Evolutionary conservation across 345 rosid species (phyloP).

Genomic region (Euphorbia tirucalli): DNA sequence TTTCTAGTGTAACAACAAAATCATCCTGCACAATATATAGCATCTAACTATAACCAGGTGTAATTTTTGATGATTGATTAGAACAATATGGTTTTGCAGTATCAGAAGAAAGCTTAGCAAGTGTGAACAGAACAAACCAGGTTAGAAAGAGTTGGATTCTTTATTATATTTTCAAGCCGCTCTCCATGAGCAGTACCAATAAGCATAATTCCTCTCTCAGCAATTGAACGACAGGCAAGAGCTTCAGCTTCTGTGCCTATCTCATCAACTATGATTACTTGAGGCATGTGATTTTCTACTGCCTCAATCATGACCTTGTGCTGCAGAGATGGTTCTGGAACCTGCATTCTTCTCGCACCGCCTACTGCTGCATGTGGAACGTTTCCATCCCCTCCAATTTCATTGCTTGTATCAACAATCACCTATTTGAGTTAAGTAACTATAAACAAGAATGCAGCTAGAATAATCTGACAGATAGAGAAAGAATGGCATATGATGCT

Average conservation of each 20-base stretch:
- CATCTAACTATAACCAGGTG: neutral
- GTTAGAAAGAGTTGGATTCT: slow-evolving; percentile 56
- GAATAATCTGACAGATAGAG: neutral
- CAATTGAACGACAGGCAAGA: slow-evolving; percentile 61
- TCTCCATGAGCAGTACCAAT: slow-evolving; percentile 73
- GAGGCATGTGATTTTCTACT: slow-evolving; percentile 80
- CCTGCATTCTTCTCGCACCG: slow-evolving; percentile 76
- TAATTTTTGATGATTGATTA: neutral
- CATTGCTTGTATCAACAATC: slow-evolving; percentile 71
- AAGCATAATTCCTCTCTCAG: slow-evolving; percentile 67
- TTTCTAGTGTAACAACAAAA: too few relatives aligned
- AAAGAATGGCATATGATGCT: neutral
- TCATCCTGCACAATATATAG: too few relatives aligned
- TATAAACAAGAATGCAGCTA: neutral
- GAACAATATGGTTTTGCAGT: neutral
- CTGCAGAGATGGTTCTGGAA: slow-evolving; percentile 58
- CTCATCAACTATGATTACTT: slow-evolving; percentile 66
- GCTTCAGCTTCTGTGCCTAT: slow-evolving; percentile 71
- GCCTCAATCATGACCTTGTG: slow-evolving; percentile 74
- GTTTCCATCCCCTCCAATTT: slow-evolving; percentile 77
- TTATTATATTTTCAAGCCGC: slow-evolving; percentile 52
- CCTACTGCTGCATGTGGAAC: slow-evolving; percentile 76
- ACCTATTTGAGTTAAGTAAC: slow-evolving; percentile 33
- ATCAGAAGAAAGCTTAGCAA: neutral
- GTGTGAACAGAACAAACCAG: slow-evolving; percentile 38